Base-by-base conservation (phyloP, 2,329 filamentous ascomycete species). In the Calcarisporium arbuscula region DNA sequence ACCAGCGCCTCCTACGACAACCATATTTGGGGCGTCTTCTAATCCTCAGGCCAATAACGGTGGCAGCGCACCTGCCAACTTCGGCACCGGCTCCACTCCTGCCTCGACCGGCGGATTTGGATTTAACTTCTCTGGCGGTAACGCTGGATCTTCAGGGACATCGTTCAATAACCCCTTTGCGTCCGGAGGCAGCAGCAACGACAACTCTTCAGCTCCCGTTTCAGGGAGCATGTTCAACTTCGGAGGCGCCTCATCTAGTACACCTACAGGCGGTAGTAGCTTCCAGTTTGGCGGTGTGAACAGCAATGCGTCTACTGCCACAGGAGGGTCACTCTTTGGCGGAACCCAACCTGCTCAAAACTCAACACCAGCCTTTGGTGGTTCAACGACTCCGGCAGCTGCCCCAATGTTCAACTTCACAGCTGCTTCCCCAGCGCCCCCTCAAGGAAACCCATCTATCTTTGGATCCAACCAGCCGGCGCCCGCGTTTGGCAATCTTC, bases 151-250 rank as follows among this genome's bases (percentile, higher is more conserved):
- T 15, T 38, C 54, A 5, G 45, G 49, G 11, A 44, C 47, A 6
- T 46, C 49, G n/a, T 60, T 65, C 46, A 61, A 51, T 45, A 67
- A 67, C 39, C 64, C 64, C 2, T 67, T 67, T 37, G 42, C 57
- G 12, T 50, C 55, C 23, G 52, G 49, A 30, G 48, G 37, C 34
- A 42, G 39, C 18, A 49, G 51, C 18, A 42, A 45, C 34, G 48
- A 47, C 18, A 33, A 28, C 15, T 41, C 53, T 28, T 35, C 47
- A 15, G 38, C 44, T 11, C 38, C 57, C 5, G 23, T 54, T 1
- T 37, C 50, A 11, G 53, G 54, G 23, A 49, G 49, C 36, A 43
- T 56, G 41, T 67, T 67, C 43, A 58, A 41, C 35, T 68, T 68
- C 45, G 57, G 57, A 6, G 49, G 40, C 12, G 44, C 42, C n/a